phyloP scores from a whole-genome alignment of 345 rosid genomes.

The Acer negundo region DNA sequence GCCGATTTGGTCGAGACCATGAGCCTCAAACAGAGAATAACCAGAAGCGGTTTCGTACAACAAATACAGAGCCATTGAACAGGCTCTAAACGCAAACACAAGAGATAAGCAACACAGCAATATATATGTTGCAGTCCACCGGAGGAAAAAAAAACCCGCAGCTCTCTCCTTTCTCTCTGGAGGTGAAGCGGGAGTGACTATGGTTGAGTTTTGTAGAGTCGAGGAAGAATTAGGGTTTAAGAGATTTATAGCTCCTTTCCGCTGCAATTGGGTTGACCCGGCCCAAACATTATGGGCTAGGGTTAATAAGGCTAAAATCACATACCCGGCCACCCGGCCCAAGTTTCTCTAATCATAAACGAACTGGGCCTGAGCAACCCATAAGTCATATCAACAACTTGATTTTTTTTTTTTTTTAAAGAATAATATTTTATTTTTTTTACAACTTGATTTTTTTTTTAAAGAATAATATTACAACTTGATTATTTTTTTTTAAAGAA shows the following conservation, averaged over 20 bases:
- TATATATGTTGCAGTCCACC: neutral
- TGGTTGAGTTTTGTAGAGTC: neutral
- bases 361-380: neutral
- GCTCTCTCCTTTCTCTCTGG: neutral
- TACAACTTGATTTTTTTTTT: too few species aligned
- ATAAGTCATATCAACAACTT: too few species aligned
- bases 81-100: slow-evolving; percentile 12
- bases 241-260: neutral
- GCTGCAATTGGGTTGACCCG: neutral
- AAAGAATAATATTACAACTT: too few species aligned
- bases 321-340: too few species aligned
- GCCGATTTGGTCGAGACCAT: slow-evolving; percentile 80
- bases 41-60: slow-evolving; percentile 79
- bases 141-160: neutral
- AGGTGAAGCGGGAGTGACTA: neutral
- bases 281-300: neutral
- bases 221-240: slow-evolving; percentile 10
- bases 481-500: too few species aligned
- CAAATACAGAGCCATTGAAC: slow-evolving; percentile 56
- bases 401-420: too few species aligned
- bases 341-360: too few species aligned
- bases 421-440: too few species aligned
- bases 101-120: neutral
- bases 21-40: slow-evolving; percentile 50
- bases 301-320: neutral